phyloP scores from a whole-genome alignment of 768 basidiomycete species.

The Amylocystis lapponica region DNA sequence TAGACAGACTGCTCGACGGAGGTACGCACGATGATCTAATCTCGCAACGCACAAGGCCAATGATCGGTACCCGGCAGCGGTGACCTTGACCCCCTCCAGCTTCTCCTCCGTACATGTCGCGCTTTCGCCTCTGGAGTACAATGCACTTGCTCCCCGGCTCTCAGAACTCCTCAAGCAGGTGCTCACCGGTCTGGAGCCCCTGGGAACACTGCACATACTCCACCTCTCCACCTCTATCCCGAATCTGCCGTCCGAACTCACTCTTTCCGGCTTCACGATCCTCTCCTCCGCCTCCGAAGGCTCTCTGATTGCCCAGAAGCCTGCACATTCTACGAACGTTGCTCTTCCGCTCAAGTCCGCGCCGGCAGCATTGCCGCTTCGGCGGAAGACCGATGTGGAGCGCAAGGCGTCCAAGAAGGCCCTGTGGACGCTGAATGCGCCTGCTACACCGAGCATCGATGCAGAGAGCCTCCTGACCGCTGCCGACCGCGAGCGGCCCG shows the following conservation, averaged over 20 bases:
- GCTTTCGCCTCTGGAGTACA: slow-evolving; percentile 61
- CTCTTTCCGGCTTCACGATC: slow-evolving; percentile 58
- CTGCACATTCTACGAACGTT: slow-evolving; percentile 37
- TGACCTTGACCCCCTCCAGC: slow-evolving; percentile 42
- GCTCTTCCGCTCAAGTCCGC: slow-evolving; percentile 40
- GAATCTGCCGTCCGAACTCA: slow-evolving; percentile 52
- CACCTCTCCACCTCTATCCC: slow-evolving; percentile 41
- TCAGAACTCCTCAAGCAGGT: slow-evolving; percentile 55
- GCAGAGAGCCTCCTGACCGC: slow-evolving; percentile 78
- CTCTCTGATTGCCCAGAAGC: slow-evolving; percentile 67
- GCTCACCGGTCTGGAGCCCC: slow-evolving; percentile 51
- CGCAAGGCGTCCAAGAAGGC: slow-evolving; percentile 80
- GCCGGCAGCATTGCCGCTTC: slow-evolving; percentile 38
- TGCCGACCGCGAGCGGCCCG: slow-evolving; percentile 75
- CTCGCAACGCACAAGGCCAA: neutral
- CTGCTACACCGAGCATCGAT: slow-evolving; percentile 71
- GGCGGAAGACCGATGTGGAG: slow-evolving; percentile 43
- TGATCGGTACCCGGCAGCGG: slow-evolving; percentile 38
- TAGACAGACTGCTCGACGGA: slow-evolving; percentile 77
- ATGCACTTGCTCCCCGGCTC: slow-evolving; percentile 45
- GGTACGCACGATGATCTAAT: slow-evolving; percentile 39
- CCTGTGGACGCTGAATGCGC: slow-evolving; percentile 75
- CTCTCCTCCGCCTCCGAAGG: slow-evolving; percentile 38
- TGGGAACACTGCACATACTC: slow-evolving; percentile 65
- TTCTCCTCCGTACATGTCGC: slow-evolving; percentile 66